phyloP scores from a whole-genome alignment of 2,329 filamentous ascomycete genomes.

The Neocucurbitaria cava region DNA sequence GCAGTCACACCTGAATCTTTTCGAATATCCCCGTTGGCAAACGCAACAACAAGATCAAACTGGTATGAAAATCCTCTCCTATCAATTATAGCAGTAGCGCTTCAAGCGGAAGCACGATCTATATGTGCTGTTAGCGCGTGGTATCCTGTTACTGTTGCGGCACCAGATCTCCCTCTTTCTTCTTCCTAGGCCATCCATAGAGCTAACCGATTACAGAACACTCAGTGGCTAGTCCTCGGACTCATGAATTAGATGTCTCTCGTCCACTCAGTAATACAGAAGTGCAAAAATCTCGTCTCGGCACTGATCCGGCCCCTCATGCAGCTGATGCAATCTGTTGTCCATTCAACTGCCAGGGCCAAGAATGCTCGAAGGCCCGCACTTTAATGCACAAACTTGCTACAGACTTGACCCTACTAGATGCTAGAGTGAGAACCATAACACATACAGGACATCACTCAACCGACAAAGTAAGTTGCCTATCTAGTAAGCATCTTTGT shows the following conservation, averaged over 20 bases:
- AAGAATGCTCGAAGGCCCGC: conserved; percentile 31
- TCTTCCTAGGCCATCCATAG: conserved; percentile 13
- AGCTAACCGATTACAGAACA: conserved; percentile 33
- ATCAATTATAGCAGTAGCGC: conserved; percentile 9
- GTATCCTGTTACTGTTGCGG: conserved; percentile 9
- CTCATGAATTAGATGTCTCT: conserved; percentile 23
- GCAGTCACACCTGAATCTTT: conserved; percentile 29
- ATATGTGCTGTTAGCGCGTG: conserved; percentile 13
- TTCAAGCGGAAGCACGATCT: conserved; percentile 12
- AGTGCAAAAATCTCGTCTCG: conserved; percentile 20
- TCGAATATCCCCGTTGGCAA: conserved; percentile 20
- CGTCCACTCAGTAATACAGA: conserved; percentile 23
- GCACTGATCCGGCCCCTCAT: conserved; percentile 27
- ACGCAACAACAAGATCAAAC: conserved; percentile 8
- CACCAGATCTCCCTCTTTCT: conserved; percentile 2
- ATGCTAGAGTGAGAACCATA: conserved; percentile 26
- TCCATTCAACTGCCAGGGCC: conserved; percentile 29
- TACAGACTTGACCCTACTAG: conserved; percentile 24
- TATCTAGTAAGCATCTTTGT: neutral
- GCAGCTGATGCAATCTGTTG: conserved; percentile 31
- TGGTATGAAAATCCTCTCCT: conserved; percentile 25
- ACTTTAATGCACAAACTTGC: conserved; percentile 34
- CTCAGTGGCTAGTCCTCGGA: conserved; percentile 16
- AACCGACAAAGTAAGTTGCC: conserved; percentile 28
- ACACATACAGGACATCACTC: conserved; percentile 26